Percentiles rank a stretch among this genome's conserved stretches.
These are phyloP conservation scores for Fusarium sp. DNA, from an alignment of 2,329 filamentous ascomycete species.

Conservation along the genomic window DNA sequence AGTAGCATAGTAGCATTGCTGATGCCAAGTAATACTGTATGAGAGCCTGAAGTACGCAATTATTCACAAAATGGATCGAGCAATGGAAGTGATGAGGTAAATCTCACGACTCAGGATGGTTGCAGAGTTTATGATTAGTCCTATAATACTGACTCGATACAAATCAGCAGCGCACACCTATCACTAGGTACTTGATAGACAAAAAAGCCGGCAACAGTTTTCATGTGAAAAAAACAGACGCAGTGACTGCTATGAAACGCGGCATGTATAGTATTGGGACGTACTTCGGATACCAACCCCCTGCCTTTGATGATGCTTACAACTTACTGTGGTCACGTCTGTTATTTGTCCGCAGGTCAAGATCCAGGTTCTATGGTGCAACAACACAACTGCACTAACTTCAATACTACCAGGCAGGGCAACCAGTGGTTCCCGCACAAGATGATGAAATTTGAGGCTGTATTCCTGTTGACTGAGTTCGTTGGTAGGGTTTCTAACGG, in stretches of 20 bases:
- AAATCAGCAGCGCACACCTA: not conserved
- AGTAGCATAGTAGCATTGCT: not conserved
- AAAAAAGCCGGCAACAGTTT: not conserved
- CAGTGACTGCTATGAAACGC: not conserved
- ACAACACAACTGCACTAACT: not conserved
- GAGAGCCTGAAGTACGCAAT: not conserved
- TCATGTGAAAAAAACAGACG: not conserved
- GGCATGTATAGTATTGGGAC: not conserved
- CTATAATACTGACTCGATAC: constrained; percentile 11
- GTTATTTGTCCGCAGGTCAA: not conserved
- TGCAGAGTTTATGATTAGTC: not conserved
- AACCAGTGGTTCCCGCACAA: not conserved
- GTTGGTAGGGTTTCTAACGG: not conserved
- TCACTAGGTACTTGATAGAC: not conserved
- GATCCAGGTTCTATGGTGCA: not conserved
- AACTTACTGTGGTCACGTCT: not conserved
- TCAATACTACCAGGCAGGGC: not conserved
- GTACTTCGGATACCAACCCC: not conserved
- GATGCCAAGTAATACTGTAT: not conserved
- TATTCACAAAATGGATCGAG: not conserved
- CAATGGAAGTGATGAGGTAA: not conserved
- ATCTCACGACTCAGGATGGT: constrained; percentile 12
- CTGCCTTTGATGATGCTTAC: not conserved
- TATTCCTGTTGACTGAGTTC: not conserved
- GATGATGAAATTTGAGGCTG: not conserved